Evolutionary conservation across 2,329 filamentous ascomycete species (phyloP), one percentile per base, ranked within the genome.

Genomic region (Aspergillus brasiliensis): DNA sequence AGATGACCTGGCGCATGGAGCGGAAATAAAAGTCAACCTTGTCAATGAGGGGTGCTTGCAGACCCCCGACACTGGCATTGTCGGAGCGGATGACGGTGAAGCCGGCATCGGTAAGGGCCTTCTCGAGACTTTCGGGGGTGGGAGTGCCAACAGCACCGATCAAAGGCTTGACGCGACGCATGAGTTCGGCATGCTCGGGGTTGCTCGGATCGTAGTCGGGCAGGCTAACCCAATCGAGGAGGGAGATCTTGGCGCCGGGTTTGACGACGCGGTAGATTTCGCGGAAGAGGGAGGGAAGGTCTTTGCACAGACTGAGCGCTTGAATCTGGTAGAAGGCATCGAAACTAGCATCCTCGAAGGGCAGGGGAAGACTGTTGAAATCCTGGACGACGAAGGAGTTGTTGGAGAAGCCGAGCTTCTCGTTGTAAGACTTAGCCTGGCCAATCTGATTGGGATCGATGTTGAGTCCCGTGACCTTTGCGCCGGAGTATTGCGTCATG

Each of bases 321-420:
- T 78, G 87, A 80, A 79, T 88, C 81, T 80, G 83, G 77, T 80
- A 84, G 60, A 84, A 83, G 28, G 77, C 81, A 58, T 84, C 82
- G 66, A 84, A 83, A 44, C 74, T 76, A 25, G 69, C 71, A 62
- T 84, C 78, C 13, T 69, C 77, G 58, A 84, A 84, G 1, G 82
- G 82, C 1, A 84, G 74, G 1, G 82, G 82, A 31, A 84, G 75
- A 46, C 74, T 73, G 69, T 84, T 84, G 70, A 83, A 82, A 65
- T 84, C 82, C 64, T 80, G 78, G 31, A 80, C 75, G 58, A 83
- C 71, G 62, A 84, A 84, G 2, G 34, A 31, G 44, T 75, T 77
- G 65, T 83, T 81, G 7, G 67, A 64, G 63, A 83, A 75, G 2
- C 79, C 78, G 49, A 77, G 71, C 64, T 79, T 72, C 21, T 73